Percentiles rank a stretch among this genome's conserved stretches.
Conservation (phyloP, 805 yeast genomes). For the Maudiozyma turicensis region DNA sequence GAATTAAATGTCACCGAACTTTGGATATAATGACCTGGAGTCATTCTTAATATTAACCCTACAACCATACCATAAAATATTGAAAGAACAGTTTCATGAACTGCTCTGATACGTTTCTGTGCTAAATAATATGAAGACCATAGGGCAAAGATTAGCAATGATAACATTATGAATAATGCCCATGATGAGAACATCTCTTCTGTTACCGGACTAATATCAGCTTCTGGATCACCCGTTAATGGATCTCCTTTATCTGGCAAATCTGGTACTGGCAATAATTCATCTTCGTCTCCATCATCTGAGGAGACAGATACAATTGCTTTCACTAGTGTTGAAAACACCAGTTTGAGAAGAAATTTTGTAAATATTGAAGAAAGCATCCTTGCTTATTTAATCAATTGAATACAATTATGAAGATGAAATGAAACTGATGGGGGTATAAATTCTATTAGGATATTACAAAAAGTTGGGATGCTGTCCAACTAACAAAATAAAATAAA, state of each 20-base stretch:
- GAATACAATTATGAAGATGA: too few relatives aligned
- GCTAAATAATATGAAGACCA: constrained; percentile 94
- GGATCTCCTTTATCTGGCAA: constrained; percentile 26
- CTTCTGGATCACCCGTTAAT: constrained; percentile 46
- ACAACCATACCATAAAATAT: constrained; percentile 96
- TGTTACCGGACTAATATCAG: constrained; percentile 68
- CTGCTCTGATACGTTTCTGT: constrained; percentile 81
- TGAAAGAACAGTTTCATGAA: constrained; percentile 95
- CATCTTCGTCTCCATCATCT: constrained; percentile 30
- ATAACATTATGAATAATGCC: constrained; percentile 85
- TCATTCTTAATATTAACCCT: constrained; percentile 78
- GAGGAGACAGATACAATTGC: constrained; percentile 4
- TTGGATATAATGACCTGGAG: constrained; percentile 96
- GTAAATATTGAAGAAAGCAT: constrained; percentile 3
- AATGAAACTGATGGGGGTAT: too few relatives aligned
- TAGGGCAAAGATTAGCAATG: constrained; percentile 73
- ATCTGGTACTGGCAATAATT: constrained; percentile 29
- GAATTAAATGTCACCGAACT: constrained; percentile 94
- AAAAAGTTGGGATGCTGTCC: too few relatives aligned
- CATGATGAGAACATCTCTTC: constrained; percentile 96
- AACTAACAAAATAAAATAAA: too few relatives aligned
- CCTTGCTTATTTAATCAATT: not conserved
- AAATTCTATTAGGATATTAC: too few relatives aligned
- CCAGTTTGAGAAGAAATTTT: constrained; percentile 8
- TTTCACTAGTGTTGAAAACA: constrained; percentile 9